Percentiles rank a stretch among this genome's conserved stretches.
These are phyloP conservation scores for Plasmodium cynomolgi DNA, from an alignment of 169 alveolate species.

Conservation along the genomic window DNA sequence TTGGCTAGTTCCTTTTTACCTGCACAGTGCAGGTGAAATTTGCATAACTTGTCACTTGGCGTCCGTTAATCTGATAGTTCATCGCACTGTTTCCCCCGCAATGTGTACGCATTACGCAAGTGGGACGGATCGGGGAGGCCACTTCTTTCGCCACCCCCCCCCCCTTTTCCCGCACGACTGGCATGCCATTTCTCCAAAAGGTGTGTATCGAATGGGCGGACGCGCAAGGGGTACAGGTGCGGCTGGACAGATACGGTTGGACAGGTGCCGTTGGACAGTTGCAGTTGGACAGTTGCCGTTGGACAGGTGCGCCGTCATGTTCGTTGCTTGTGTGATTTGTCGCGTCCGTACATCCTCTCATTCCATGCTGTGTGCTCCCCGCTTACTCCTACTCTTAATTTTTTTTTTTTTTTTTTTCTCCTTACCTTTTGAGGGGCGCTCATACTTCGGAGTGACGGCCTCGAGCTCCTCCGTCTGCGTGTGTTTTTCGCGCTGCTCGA, in stretches of 20 bases:
- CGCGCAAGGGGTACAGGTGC: background rate
- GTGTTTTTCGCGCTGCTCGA: background rate
- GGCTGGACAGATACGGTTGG: background rate
- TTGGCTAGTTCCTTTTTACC: background rate
- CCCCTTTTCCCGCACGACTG: background rate
- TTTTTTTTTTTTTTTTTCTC: background rate
- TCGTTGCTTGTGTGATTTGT: background rate
- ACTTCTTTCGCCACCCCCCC: background rate
- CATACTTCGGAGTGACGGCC: background rate
- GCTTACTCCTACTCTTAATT: background rate
- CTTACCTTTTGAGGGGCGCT: background rate
- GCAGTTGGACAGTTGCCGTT: background rate
- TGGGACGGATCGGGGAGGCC: background rate
- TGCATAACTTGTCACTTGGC: background rate
- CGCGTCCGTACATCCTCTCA: background rate
- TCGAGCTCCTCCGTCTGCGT: conserved; percentile 23
- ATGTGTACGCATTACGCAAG: background rate
- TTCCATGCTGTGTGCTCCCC: background rate
- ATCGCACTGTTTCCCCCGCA: background rate
- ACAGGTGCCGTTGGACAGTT: background rate
- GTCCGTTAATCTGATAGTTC: background rate
- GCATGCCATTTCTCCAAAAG: background rate
- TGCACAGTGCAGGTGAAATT: background rate
- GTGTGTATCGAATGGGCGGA: background rate
- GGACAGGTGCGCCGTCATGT: background rate